Base-by-base conservation (phyloP, 2,329 filamentous ascomycete genomes). In the Apiospora arundinis region DNA sequence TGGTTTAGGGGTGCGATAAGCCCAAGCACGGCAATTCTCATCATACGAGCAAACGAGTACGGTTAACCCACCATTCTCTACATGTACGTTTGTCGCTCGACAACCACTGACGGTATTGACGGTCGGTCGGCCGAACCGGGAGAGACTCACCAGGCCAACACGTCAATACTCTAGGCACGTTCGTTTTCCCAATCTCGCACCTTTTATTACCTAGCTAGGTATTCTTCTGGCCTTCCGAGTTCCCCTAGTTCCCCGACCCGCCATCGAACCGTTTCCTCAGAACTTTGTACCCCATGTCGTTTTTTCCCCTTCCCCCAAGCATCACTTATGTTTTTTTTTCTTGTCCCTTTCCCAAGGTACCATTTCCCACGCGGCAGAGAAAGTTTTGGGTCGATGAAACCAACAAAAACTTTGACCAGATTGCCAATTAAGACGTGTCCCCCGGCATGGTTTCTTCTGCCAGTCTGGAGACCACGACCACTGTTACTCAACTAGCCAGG, bases 171-270 rank as follows among this genome's bases (percentile, higher is more conserved):
- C 32, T 6, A 40, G 56, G 56, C 56, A 63, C 56, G 32, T 63
- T 63, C 32, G 32, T 63, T 63, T 63, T 63, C 56, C 56, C 56
- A 63, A 63, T 63, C 56, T 63, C 56, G 56, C 56, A 63, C 56
- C 56, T 63, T 40, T 63, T 21, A 63, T 63, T 63, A 40, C 56
- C 56, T 14, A 67, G 42, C 65, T 67, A 67, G 65, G 23, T 23
- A 67, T 67, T 73, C 46, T 67, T 73, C 46, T 67, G 67, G 67
- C 70, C 71, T 78, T 76, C 77, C 76, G 76, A 72, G 75, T 77
- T 77, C 77, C 77, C 77, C 77, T 78, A 78, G 75, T 74, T 67
- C 71, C 72, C 73, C 70, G 75, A 76, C 75, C 75, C 75, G 76
- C 76, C 52, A 52, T 60, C 32, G 68, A 70, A 65, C 68, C 37